Percentiles rank a stretch among this genome's conserved stretches.
phyloP scores from a whole-genome alignment of 306 rosid genomes.

The Cicer judaicum region DNA sequence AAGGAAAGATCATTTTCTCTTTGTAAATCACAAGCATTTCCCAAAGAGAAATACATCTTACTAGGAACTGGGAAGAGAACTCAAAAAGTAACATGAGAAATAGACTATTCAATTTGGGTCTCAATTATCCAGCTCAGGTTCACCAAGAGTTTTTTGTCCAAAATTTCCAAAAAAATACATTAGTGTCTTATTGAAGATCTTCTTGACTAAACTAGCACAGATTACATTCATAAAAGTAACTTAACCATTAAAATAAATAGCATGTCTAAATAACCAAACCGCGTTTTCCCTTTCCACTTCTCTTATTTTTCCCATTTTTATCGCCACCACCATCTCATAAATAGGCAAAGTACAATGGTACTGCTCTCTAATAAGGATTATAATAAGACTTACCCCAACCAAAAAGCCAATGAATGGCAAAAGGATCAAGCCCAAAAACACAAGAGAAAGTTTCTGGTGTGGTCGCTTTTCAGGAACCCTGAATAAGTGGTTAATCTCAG shows the following conservation, averaged over 20 bases:
- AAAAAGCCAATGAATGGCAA: constrained; percentile 84
- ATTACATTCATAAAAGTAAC: constrained; percentile 11
- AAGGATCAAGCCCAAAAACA: constrained; percentile 77
- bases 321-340: constrained; percentile 12
- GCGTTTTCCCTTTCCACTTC: constrained; percentile 25
- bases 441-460: constrained; percentile 78
- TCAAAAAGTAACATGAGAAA: constrained; percentile 19
- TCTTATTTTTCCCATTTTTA: constrained; percentile 22
- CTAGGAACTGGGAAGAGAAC: background rate
- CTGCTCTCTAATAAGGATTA: constrained; percentile 28
- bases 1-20: constrained; percentile 13
- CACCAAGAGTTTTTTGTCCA: background rate
- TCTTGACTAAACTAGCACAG: constrained; percentile 14
- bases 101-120: constrained; percentile 10
- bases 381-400: constrained; percentile 75
- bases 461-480: constrained; percentile 94
- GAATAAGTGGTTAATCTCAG: constrained; percentile 85
- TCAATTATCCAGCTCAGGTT: constrained; percentile 9
- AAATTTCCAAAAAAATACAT: background rate
- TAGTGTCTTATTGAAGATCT: background rate
- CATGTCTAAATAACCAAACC: background rate
- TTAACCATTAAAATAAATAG: constrained; percentile 10
- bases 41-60: constrained; percentile 10
- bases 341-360: background rate
- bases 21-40: constrained; percentile 5